These are phyloP conservation scores for Trichosporon sp. DNA, from an alignment of 1,284 basidiomycete species.

Conservation along the genomic window DNA sequence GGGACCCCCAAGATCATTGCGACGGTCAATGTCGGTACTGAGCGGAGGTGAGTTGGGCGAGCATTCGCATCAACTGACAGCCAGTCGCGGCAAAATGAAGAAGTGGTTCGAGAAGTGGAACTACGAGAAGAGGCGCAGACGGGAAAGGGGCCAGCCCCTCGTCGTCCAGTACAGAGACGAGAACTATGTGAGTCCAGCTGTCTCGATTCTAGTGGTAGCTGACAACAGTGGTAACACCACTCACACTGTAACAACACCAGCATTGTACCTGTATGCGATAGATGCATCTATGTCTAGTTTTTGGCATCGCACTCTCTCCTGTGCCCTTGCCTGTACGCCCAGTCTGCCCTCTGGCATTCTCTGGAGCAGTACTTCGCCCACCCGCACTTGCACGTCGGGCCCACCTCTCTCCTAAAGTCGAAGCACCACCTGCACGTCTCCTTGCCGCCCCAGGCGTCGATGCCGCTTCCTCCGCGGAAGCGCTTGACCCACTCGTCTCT, in stretches of 20 bases:
- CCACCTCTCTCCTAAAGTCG: constrained; percentile 29
- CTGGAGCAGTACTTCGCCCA: constrained; percentile 47
- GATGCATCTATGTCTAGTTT: constrained; percentile 1
- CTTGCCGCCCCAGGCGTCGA: constrained; percentile 34
- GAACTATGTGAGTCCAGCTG: constrained; percentile 42
- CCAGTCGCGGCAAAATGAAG: constrained; percentile 70
- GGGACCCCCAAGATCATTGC: constrained; percentile 74
- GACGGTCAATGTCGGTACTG: constrained; percentile 88
- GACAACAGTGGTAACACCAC: constrained; percentile 9
- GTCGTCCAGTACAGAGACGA: constrained; percentile 59
- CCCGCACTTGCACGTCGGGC: constrained; percentile 31
- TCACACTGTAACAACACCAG: not conserved
- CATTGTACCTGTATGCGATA: not conserved
- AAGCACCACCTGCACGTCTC: constrained; percentile 43
- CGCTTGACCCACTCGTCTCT: constrained; percentile 35
- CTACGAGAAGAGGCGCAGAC: constrained; percentile 64
- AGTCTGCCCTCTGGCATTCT: constrained; percentile 45
- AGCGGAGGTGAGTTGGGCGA: constrained; percentile 52
- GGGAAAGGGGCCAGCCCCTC: constrained; percentile 50
- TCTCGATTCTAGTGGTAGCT: not conserved
- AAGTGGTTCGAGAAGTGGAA: constrained; percentile 78
- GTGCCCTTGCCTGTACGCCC: constrained; percentile 35
- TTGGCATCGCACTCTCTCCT: constrained; percentile 32
- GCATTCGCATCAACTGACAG: constrained; percentile 7
- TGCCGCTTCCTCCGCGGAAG: constrained; percentile 21